phyloP scores from a whole-genome alignment of 2,329 filamentous ascomycete genomes.

The Paecilomyces dactylethromorphus region DNA sequence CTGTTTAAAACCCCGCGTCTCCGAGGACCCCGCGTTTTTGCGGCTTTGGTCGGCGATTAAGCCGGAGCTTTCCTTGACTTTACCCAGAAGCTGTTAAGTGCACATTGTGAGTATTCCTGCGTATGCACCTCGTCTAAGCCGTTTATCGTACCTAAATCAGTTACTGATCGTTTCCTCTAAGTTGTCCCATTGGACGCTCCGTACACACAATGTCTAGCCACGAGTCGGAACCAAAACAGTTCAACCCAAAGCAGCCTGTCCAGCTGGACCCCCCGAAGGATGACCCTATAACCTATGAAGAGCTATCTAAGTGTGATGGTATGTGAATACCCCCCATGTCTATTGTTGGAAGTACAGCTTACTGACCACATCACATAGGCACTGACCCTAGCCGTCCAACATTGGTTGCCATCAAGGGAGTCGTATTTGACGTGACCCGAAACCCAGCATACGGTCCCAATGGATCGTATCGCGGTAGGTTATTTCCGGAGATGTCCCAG shows the following conservation, averaged over 20 bases:
- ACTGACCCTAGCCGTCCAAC: constrained; percentile 44
- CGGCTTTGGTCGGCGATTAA: not conserved
- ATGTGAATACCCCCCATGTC: constrained; percentile 26
- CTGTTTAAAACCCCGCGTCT: not conserved
- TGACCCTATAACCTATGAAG: constrained; percentile 74
- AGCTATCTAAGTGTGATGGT: constrained; percentile 80
- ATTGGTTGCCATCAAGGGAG: constrained; percentile 68
- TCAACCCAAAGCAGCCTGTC: constrained; percentile 35
- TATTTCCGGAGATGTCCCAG: not conserved
- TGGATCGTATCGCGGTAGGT: constrained; percentile 77
- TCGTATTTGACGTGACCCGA: constrained; percentile 86
- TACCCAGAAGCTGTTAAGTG: not conserved
- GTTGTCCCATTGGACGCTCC: not conserved
- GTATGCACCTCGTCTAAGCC: not conserved
- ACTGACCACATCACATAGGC: constrained; percentile 14
- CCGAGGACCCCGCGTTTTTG: not conserved
- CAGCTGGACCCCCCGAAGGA: constrained; percentile 76
- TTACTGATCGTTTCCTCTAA: not conserved
- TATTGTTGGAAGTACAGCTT: not conserved
- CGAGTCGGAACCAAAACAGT: constrained; percentile 26
- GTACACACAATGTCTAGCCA: constrained; percentile 22
- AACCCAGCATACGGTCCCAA: constrained; percentile 80
- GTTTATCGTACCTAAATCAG: not conserved
- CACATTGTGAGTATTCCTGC: not conserved
- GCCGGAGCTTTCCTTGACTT: constrained; percentile 11